Percentiles rank a stretch among this genome's conserved stretches.
Evolutionary conservation across 2,329 filamentous ascomycete species (phyloP).

Genomic region (Emergomyces pasteurianus): DNA sequence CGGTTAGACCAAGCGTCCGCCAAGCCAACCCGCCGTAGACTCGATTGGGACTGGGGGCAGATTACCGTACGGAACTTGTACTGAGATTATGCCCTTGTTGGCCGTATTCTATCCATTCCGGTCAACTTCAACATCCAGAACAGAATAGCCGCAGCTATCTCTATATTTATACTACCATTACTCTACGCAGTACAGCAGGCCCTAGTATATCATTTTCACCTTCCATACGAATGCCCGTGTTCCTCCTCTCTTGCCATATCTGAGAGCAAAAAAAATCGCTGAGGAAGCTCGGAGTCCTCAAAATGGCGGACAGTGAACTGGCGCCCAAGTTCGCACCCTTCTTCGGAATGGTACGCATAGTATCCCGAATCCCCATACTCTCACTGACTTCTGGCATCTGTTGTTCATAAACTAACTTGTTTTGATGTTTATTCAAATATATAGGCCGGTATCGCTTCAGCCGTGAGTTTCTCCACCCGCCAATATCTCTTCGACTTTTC

Average conservation of each 20-base stretch:
- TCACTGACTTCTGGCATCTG: background rate
- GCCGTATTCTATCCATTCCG: no score
- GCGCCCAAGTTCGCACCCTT: slow-evolving; percentile 55
- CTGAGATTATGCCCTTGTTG: no score
- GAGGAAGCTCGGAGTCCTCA: slow-evolving; percentile 12
- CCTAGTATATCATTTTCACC: background rate
- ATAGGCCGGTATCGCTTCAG: slow-evolving; percentile 38
- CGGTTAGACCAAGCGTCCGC: background rate
- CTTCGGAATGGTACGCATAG: slow-evolving; percentile 50
- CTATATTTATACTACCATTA: background rate
- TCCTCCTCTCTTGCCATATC: background rate
- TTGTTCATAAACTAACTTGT: background rate
- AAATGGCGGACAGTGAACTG: slow-evolving; percentile 38
- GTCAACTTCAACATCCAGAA: no score
- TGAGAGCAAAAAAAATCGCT: background rate
- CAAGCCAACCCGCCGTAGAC: background rate
- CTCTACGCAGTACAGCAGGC: background rate
- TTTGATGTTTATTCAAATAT: background rate
- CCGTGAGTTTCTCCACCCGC: slow-evolving; percentile 25
- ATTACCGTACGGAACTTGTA: background rate
- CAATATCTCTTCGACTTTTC: background rate
- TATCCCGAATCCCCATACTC: background rate
- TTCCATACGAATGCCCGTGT: background rate
- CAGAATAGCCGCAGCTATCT: no score
- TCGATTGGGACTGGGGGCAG: background rate